Evolutionary conservation across 2,329 filamentous ascomycete genomes (phyloP).

Genomic region (Colletotrichum sp.): DNA sequence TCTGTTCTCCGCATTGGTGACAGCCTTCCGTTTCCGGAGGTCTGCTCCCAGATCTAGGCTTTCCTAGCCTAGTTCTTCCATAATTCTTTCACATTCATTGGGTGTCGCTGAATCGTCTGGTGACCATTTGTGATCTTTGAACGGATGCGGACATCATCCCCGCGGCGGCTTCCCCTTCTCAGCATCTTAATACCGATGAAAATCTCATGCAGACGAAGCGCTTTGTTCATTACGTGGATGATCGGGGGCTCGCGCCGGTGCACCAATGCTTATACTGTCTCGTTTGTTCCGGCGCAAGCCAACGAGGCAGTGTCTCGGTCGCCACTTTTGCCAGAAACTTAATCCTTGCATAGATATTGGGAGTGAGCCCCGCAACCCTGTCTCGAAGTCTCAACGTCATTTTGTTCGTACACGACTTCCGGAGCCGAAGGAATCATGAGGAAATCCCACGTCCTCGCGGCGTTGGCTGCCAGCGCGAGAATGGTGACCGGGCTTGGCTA

Average conservation of each 20-base stretch:
- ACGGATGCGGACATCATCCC: background rate
- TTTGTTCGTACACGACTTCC: background rate
- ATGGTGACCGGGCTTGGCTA: background rate
- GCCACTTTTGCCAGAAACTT: background rate
- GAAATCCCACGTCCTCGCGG: background rate
- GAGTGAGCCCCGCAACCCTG: background rate
- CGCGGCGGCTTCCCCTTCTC: background rate
- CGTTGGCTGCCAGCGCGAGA: background rate
- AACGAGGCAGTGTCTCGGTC: background rate
- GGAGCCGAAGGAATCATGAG: background rate
- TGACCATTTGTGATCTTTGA: background rate
- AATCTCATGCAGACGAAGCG: background rate
- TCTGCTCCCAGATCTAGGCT: background rate
- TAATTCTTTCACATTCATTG: background rate
- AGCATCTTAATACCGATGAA: background rate
- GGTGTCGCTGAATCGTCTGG: background rate
- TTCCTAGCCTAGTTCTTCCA: background rate
- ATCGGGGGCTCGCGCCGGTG: background rate
- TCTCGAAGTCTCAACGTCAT: background rate
- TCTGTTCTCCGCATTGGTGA: background rate
- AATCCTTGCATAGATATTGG: background rate
- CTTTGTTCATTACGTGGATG: background rate
- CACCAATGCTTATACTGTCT: background rate
- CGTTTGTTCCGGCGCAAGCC: background rate
- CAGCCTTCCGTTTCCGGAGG: background rate